These are phyloP conservation scores for Prunus yedoensis DNA, from an alignment of 331 rosid species.

Conservation along the genomic window DNA sequence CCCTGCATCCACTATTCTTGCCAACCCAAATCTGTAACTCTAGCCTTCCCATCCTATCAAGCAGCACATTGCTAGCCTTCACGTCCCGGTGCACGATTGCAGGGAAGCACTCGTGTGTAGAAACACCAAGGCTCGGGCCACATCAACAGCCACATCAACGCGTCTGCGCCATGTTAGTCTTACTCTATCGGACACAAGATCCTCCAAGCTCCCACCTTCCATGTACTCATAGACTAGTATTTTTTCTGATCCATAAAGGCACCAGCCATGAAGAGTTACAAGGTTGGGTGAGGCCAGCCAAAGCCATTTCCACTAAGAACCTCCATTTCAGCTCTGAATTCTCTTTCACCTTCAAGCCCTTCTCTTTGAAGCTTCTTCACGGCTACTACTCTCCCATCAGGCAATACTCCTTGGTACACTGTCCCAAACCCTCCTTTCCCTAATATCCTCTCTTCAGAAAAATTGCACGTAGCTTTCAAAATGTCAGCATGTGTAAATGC, in stretches of 20 bases:
- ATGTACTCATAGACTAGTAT: constrained; percentile 82
- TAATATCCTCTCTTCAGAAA: constrained; percentile 74
- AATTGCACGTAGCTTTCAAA: constrained; percentile 65
- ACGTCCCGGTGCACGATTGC: constrained; percentile 88
- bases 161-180: constrained; percentile 62
- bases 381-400: constrained; percentile 82
- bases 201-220: constrained; percentile 92
- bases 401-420: constrained; percentile 72
- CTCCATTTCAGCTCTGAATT: constrained; percentile 91
- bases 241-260: constrained; percentile 66
- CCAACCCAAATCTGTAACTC: constrained; percentile 91
- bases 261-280: constrained; percentile 89
- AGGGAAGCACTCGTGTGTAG: constrained; percentile 84
- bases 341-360: constrained; percentile 88
- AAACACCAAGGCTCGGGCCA: constrained; percentile 79
- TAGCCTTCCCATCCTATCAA: constrained; percentile 74
- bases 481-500: constrained; percentile 83
- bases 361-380: constrained; percentile 84
- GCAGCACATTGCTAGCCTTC: constrained; percentile 83
- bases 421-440: constrained; percentile 96
- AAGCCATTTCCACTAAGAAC: constrained; percentile 72
- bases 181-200: constrained; percentile 49
- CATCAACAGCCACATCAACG: constrained; percentile 63
- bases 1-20: constrained; percentile 77
- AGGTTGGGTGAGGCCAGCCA: constrained; percentile 93